Evolutionary conservation across 2,329 filamentous ascomycete genomes (phyloP).

Genomic region (Aspergillus ochraceus): DNA sequence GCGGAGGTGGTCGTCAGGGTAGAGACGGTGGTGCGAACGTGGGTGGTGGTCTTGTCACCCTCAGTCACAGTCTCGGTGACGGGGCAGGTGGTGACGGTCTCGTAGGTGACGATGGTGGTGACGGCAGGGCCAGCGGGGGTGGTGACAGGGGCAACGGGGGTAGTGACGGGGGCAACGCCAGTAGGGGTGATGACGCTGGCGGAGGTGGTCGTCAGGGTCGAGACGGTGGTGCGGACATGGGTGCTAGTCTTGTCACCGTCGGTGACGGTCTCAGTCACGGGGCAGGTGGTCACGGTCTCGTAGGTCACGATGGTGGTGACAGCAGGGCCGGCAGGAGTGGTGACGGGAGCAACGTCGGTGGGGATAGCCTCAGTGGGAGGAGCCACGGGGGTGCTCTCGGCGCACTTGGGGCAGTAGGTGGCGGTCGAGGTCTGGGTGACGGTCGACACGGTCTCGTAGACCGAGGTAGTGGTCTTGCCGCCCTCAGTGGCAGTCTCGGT

Average conservation of each 20-base stretch:
- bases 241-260: constrained; percentile 52
- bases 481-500: constrained; percentile 40
- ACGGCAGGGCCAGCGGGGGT: constrained; percentile 1
- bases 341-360: constrained; percentile 4
- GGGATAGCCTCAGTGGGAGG: background rate
- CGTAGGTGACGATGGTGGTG: constrained; percentile 29
- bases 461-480: constrained; percentile 51
- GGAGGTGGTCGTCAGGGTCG: constrained; percentile 38
- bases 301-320: constrained; percentile 28
- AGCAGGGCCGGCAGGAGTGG: constrained; percentile 2
- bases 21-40: constrained; percentile 60
- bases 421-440: constrained; percentile 30
- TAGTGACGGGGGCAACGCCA: constrained; percentile 1
- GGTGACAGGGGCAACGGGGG: constrained; percentile 3
- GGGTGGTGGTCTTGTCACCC: constrained; percentile 51
- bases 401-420: constrained; percentile 25
- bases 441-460: constrained; percentile 60
- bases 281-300: constrained; percentile 33
- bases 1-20: constrained; percentile 32
- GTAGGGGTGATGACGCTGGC: constrained; percentile 14
- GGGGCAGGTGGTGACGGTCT: constrained; percentile 34
- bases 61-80: constrained; percentile 40
- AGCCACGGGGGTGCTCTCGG: constrained; percentile 13
- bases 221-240: constrained; percentile 58
- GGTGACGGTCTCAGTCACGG: constrained; percentile 36